phyloP scores from a whole-genome alignment of 225 moss, liverwort and hornwort species.

The Physcomitrium patens region DNA sequence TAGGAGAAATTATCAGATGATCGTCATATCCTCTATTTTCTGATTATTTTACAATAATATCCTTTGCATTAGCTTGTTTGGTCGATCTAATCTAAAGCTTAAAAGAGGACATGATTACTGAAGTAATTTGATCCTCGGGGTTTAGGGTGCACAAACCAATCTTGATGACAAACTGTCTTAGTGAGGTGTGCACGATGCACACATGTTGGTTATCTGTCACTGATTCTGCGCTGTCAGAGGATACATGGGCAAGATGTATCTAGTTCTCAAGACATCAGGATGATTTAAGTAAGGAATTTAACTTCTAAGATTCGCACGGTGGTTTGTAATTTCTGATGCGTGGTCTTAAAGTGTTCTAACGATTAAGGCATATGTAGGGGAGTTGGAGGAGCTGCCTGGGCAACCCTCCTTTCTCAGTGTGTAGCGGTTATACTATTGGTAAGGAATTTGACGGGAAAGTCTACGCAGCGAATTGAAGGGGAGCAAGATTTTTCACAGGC shows the following conservation, averaged over 20 bases:
- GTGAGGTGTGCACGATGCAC: neutral
- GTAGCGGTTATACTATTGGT: conserved; percentile 65
- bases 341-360: conserved; percentile 6
- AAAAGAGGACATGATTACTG: neutral
- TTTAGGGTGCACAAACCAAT: neutral
- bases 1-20: neutral
- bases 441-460: conserved; percentile 48
- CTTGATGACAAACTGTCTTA: conserved; percentile 3
- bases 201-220: neutral
- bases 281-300: neutral
- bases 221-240: conserved; percentile 8
- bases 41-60: neutral
- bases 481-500: conserved; percentile 32
- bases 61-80: conserved; percentile 1
- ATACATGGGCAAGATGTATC: neutral
- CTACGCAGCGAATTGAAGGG: conserved; percentile 27
- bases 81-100: neutral
- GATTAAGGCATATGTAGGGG: conserved; percentile 58
- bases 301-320: neutral
- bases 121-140: no score
- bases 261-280: neutral
- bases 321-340: neutral
- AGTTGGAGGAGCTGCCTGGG: conserved; percentile 91
- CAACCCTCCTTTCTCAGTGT: conserved; percentile 71
- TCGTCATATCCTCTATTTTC: neutral